Evolutionary conservation across 352 stramenopile genomes (phyloP), one percentile per base, ranked within the genome.

Genomic region (Phytophthora brassicae): DNA sequence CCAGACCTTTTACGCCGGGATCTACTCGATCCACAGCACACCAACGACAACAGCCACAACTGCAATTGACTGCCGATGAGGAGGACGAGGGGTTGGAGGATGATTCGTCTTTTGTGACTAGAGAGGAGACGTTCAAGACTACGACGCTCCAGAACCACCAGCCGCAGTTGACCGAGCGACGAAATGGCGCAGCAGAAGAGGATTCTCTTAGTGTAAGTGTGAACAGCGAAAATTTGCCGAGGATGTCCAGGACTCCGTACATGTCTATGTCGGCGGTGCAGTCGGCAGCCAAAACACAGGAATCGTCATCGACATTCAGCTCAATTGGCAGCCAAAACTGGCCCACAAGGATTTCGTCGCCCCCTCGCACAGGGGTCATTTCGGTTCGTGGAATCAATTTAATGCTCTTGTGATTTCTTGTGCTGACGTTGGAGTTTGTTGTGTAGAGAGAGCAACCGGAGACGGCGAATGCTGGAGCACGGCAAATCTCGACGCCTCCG

Each of bases 101-200:
- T 5, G 68, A 77, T 11, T 44, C 71, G 16, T 81, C 76, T 14
- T 76, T 87, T 12, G 68, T 81, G 12, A 72, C 60, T 24, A 77
- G 74, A 22, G 75, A 86, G 31, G 64, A 88, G 55, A 77, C 65
- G 4, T 90, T 92, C 68, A 88, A 89, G 71, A 92, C 84, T 12
- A 90, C 81, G 45, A 90, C 75, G 51, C 74, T 92, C 16, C 59
- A 75, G 41, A 63, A 76, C 11, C 65, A 77, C 16, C 60, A 68
- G 53, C 65, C 72, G 1, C 53, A 41, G 12, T 14, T 54, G 3
- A 57, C 41, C 7, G 64, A 54, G 26, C 35, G 16, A 5, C 56
- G 51, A 17, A 64, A 84, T 24, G 56, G 57, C 9, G 75, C 67
- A 20, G 68, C 63, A 20, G 62, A 87, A 9, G 79, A 82, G 3